Base-by-base conservation (phyloP, 257 asterid species). In the Solanum clarkiae region DNA sequence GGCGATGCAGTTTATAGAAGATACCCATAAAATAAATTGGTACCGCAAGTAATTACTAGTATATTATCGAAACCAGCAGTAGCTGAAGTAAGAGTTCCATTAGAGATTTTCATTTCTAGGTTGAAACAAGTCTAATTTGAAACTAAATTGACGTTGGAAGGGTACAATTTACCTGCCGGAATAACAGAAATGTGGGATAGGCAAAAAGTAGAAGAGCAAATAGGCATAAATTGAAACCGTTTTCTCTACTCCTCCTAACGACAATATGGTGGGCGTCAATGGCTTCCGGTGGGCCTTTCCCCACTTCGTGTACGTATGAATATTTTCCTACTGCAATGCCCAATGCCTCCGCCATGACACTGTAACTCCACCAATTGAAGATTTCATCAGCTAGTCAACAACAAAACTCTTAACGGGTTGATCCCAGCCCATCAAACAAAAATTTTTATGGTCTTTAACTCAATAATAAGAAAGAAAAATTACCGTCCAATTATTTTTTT, bases 241-340 rank as follows among this genome's bases (percentile, higher is more conserved):
- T 86, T 15, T 68, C 84, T 77, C 80, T 66, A 66, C 87, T 90
- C 85, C 88, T 88, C 71, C 80, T 84, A 75, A 92, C 83, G 42
- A 88, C 68, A 86, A 96, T 88, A 88, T 90, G 97, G 91, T 97
- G 97, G 69, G 91, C 89, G 62, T 93, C 96, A 22, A 94, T 91
- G 90, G 93, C 91, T 85, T 92, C 93, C 26, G 91, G 90, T 3
- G 91, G 86, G 75, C 91, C 91, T 70, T 88, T 91, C 55, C 87
- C 89, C 55, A 79, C 86, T 82, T 93, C 94, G 44, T 90, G 94
- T 75, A 90, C 56, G 80, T 97, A 95, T 74, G 80, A 88, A 86
- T 89, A 92, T 87, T 90, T 88, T 56, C 91, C 97, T 69, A 86
- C 85, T 24, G 82, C 81, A 82, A 91, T 75, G 49, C 80, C 82